Base-by-base conservation (phyloP, 345 rosid species). In the Cardamine resedifolia region DNA sequence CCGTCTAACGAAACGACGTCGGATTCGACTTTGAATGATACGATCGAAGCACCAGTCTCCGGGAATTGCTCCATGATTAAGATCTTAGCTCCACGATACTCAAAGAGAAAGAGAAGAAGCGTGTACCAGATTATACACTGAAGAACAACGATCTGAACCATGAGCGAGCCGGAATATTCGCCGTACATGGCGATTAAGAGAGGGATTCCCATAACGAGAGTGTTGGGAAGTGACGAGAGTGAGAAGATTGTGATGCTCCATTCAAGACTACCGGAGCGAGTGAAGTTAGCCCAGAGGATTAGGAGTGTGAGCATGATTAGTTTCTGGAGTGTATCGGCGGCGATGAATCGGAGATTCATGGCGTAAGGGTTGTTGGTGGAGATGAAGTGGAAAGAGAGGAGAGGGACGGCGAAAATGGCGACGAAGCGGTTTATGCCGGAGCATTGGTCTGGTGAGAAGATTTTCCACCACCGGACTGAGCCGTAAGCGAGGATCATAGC, bases 121-220 rank as follows among this genome's bases (percentile, higher is more conserved):
- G 98, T 94, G 81, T 94, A 88, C 98, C 98, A 94, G 9, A 94
- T 86, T 39, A 94, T 86, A 67, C 97, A 89, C 79, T 94, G 98
- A 10, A 94, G 87, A 7, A 94, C 98, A 11, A 94, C 97, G 30
- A 91, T 81, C 49, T 94, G 97, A n/a, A 93, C 96, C 98, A 93
- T 90, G 5, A 93, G 85, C 2, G 83, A 87, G 12, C 96, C 90
- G 0, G 96, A 81, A 26, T 73, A 82, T 1, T 70, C 63, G 15
- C 90, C 95, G 73, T 94, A 94, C 98, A 94, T 94, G 58, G 97
- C 98, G 78, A 81, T 86, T 4, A 94, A 84, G 10, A 94, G 72
- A 21, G 98, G 98, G 59, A 94, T 94, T 1, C 98, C 98, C 97
- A 91, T 94, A 21, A 94, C 96, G 7, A 94, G 88, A 19, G 97